Base-by-base conservation (phyloP, 2,329 filamentous ascomycete species). In the Colletotrichum paranaense region DNA sequence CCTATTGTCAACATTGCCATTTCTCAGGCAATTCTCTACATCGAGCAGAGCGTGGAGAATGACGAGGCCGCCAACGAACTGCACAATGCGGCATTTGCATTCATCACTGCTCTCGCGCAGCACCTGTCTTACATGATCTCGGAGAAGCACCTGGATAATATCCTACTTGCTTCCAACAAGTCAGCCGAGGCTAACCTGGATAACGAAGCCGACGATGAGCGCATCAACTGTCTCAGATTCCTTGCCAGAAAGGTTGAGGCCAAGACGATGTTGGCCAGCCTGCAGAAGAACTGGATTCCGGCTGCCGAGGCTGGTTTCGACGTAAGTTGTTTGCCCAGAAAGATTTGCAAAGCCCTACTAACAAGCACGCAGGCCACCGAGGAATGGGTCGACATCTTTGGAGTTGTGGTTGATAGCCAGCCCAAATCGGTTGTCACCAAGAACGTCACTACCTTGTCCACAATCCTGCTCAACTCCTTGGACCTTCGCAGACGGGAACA, bases 111-210 rank as follows among this genome's bases (percentile, higher is more conserved):
- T 8, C 86, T 98, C 57, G 90, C 96, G 14, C 92, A 97, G 76
- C 91, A 97, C 77, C 85, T 98, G 30, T 95, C 96, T 1, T 98
- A 94, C 83, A 97, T 98, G 91, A 87, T 98, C 74, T 94, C 95
- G 12, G 90, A 90, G 1, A 87, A 89, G 5, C 92, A 96, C 77
- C 83, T 98, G 12, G 91, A 94, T 75, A 90, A 89, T 62, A 88
- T 97, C 59, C 84, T 98, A 30, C 84, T 87, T 16, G 88, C 94
- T 12, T 95, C 94, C 5, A 93, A 93, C 80, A 86, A 87, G 62
- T 97, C 95, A 59, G 92, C 94, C 19, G 88, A 88, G 68, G 87
- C 86, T 22, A 85, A 84, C 35, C 82, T 95, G 32, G 88, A 91
- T 28, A 86, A 88, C 5, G 89, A 92, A 66, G 90, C 91, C 30